Base-by-base conservation (phyloP, 441 rosid species). In the Brassica hybrid region DNA sequence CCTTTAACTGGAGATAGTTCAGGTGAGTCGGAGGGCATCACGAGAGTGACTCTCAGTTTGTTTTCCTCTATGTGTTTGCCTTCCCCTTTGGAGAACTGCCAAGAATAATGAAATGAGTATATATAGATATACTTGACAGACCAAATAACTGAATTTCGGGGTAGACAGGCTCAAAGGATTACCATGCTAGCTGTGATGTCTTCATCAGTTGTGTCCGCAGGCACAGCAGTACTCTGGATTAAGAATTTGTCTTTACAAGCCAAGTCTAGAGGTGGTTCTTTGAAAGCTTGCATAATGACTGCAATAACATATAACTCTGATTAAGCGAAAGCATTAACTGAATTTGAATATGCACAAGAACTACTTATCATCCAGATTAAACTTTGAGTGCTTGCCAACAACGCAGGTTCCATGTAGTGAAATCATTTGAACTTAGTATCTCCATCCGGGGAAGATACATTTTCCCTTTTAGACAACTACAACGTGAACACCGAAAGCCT, bases 1-100 rank as follows among this genome's bases (percentile, higher is more conserved):
- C 58, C 21, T 0, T 52, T 16, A 52, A 52, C 19, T 52, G 21
- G 58, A 16, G 32, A 30, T 30, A 30, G 32, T 30, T 30, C 32
- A 30, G 32, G 32, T 30, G 32, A 30, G 32, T 30, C 80, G 60
- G 97, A 84, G 1, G 96, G 96, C 70, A 83, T 81, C 61, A 87
- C 73, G 34, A 94, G 86, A 69, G 81, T 43, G 78, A 94, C 99
- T 80, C 76, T 89, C 71, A 94, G 87, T 87, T 95, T 95, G 82
- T 85, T 84, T 85, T 95, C 99, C 85, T 93, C 96, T 36, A 95
- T 41, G 54, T 81, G 83, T 73, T 76, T 91, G 73, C 85, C 91
- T 69, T 84, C 84, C 76, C 58, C 91, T 83, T 83, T 93, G 67
- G 85, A 77, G 74, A 95, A 95, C 99, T 95, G 92, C 58, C 77